Conservation (phyloP, 2,329 filamentous ascomycete genomes). For the Colletotrichum siamense region DNA sequence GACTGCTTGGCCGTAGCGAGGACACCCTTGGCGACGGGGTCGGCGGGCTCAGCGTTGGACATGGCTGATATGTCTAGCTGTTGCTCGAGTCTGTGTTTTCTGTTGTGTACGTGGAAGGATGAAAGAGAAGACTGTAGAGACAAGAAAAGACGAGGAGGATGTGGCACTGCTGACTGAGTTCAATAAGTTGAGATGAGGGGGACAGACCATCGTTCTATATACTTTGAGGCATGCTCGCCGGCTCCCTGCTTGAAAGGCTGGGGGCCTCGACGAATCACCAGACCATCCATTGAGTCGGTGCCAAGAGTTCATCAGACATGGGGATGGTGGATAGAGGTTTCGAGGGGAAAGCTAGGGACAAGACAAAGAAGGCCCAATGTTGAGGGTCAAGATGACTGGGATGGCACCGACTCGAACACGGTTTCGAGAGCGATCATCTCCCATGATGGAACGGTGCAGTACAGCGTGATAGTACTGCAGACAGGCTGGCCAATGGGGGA, state of each 20-base stretch:
- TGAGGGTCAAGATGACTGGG: neutral
- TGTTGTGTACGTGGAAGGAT: neutral
- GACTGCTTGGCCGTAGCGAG: constrained; percentile 69
- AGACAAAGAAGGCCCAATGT: neutral
- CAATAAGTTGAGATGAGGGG: neutral
- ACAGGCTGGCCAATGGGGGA: constrained; percentile 7
- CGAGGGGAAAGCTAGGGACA: neutral
- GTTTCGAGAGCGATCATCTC: constrained; percentile 10
- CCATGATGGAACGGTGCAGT: constrained; percentile 14
- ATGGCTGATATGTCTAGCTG: constrained; percentile 3
- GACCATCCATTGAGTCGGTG: constrained; percentile 6
- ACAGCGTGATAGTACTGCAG: constrained; percentile 5
- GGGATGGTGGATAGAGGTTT: constrained; percentile 11
- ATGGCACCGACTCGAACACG: neutral
- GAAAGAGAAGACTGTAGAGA: neutral
- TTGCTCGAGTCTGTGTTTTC: neutral
- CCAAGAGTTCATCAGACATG: constrained; percentile 18
- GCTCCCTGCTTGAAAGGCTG: neutral
- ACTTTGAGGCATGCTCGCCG: neutral
- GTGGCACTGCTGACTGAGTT: neutral
- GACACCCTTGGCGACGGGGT: constrained; percentile 71
- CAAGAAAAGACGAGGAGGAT: neutral
- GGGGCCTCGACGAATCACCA: neutral
- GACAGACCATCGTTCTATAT: neutral
- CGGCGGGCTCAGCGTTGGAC: constrained; percentile 56